Percentiles rank a stretch among this genome's conserved stretches.
These are phyloP conservation scores for Sarocladium brachiariae DNA, from an alignment of 2,329 filamentous ascomycete genomes.

Conservation along the genomic window DNA sequence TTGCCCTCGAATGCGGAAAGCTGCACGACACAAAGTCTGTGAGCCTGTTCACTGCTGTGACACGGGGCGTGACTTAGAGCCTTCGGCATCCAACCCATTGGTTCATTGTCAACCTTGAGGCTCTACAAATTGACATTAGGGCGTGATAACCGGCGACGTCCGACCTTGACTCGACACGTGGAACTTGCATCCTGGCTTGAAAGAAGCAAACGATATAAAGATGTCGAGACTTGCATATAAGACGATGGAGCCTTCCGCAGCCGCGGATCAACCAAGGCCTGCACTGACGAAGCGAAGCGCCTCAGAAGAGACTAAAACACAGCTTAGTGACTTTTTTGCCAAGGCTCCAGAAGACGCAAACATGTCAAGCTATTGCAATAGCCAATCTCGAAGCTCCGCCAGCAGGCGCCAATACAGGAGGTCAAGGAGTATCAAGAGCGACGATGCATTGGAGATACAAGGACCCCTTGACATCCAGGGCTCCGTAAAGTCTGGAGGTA, in stretches of 20 bases:
- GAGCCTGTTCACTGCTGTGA: neutral
- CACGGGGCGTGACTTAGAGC: neutral
- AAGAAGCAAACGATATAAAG: neutral
- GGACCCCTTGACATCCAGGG: conserved; percentile 41
- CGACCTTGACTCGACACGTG: neutral
- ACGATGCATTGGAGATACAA: conserved; percentile 30
- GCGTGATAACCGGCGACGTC: neutral
- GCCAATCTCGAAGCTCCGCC: conserved; percentile 17
- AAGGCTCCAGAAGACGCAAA: conserved; percentile 1
- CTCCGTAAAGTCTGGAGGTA: conserved; percentile 38
- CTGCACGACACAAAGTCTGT: conserved; percentile 2
- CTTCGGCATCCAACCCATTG: neutral
- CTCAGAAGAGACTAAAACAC: neutral
- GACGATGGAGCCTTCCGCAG: too few species aligned
- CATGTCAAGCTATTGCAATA: conserved; percentile 12
- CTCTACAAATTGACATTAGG: conserved; percentile 3
- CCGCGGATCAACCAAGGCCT: too few species aligned
- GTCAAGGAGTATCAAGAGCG: conserved; percentile 35
- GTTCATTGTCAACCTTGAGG: conserved; percentile 4
- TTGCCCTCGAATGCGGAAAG: conserved; percentile 7
- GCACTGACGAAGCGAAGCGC: too few species aligned
- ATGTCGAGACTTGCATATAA: neutral
- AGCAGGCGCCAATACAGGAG: conserved; percentile 20
- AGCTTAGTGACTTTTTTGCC: neutral
- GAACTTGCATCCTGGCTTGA: neutral